Evolutionary conservation across 805 yeast species (phyloP), one percentile per base, ranked within the genome.

Genomic region (Yamadazyma sp.): DNA sequence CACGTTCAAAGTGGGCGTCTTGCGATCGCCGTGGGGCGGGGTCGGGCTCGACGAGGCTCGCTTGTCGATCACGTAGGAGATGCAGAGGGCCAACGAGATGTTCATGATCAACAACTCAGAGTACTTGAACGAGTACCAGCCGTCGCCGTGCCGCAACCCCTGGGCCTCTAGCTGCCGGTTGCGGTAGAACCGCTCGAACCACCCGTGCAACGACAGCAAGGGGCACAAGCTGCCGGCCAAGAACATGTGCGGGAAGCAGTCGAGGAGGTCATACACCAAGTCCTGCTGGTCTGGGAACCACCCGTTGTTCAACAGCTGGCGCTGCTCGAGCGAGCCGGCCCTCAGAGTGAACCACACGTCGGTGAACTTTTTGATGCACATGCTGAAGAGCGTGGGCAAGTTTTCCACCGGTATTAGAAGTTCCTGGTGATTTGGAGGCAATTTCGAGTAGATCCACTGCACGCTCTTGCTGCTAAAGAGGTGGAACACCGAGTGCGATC

Each of bases 81-180:
- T 48, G 20, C 60, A 48, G 5, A 67, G 39, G 21, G 59, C 45
- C 21, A 66, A 33, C 0, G 54, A 52, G 18, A 59, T 32, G 14
- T 57, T 54, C 69, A 67, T 65, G 7, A 57, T 46, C 41, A 67
- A 48, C 22, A 60, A 48, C 35, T 67, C 70, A 7, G 68, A 57
- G 14, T 45, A 48, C 35, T 52, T 54, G 35, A 63, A 55, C 14
- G 22, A 20, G n/a, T 16, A 16, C 18, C n/a, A 11, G 4, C 23
- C 32, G 1, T n/a, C 16, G 8, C 20, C 12, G 21, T 18, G 12
- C 11, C 16, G 12, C 16, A 14, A 7, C 25, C 21, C 15, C 10
- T 28, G 24, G 10, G 28, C 28, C 19, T 11, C 20, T 4, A 24
- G 16, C 15, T 22, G 17, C 24, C 18, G 19, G 14, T 35, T 35